Evolutionary conservation across 2,329 filamentous ascomycete genomes (phyloP).

Genomic region (Talaromyces verruculosus): DNA sequence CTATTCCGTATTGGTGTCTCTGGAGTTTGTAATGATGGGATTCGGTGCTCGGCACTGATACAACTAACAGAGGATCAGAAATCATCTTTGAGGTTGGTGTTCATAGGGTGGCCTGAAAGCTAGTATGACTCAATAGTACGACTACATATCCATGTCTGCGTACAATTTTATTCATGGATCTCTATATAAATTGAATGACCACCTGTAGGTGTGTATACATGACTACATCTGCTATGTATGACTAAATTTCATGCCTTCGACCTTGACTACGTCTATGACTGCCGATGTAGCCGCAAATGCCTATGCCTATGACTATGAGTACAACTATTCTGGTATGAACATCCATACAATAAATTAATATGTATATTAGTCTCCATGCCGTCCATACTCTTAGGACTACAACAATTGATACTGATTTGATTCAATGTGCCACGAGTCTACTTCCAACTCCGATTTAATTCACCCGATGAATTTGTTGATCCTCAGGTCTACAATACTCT

Average conservation of each 20-base stretch:
- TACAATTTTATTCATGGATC: too few species aligned
- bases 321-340: neutral
- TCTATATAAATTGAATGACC: too few species aligned
- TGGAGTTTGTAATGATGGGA: neutral
- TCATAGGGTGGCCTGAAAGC: neutral
- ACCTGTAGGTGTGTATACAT: too few species aligned
- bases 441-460: too few species aligned
- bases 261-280: neutral
- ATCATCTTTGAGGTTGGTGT: neutral
- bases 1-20: too few species aligned
- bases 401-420: too few species aligned
- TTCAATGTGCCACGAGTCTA: too few species aligned
- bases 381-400: too few species aligned
- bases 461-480: too few species aligned
- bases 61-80: neutral
- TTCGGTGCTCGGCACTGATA: neutral
- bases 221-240: too few species aligned
- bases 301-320: neutral
- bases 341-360: neutral
- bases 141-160: neutral
- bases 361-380: too few species aligned
- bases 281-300: neutral
- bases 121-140: neutral
- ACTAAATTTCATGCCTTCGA: neutral
- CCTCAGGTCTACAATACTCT: too few species aligned